phyloP scores from a whole-genome alignment of 768 basidiomycete species.

The Lentinula guzmanii region DNA sequence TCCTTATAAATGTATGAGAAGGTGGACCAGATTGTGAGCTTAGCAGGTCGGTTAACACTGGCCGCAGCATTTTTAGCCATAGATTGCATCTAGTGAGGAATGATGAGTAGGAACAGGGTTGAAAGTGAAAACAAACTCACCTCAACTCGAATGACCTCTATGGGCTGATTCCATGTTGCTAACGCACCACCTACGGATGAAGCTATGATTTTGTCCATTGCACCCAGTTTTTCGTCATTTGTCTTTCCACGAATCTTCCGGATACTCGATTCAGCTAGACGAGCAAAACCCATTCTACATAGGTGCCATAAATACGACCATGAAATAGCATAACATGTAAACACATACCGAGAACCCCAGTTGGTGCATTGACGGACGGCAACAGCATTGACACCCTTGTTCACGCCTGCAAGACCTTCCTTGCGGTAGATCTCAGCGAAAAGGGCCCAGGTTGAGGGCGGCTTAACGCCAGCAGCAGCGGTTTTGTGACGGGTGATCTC shows the following conservation, averaged over 20 bases:
- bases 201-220: conserved; percentile 82
- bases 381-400: conserved; percentile 98
- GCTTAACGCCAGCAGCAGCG: conserved; percentile 75
- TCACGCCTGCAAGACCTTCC: conserved; percentile 93
- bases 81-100: conserved; percentile 83
- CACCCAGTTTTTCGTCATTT: conserved; percentile 67
- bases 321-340: not conserved
- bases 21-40: conserved; percentile 88
- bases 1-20: conserved; percentile 92
- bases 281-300: conserved; percentile 90
- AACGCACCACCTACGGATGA: conserved; percentile 91
- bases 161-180: conserved; percentile 99
- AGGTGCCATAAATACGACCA: not conserved
- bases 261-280: conserved; percentile 80
- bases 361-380: conserved; percentile 90
- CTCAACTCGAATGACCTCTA: conserved; percentile 96
- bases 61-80: conserved; percentile 78
- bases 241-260: conserved; percentile 72
- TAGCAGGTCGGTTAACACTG: conserved; percentile 78
- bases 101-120: conserved; percentile 4
- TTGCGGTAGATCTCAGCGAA: conserved; percentile 92
- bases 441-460: conserved; percentile 89
- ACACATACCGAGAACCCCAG: conserved; percentile 79
- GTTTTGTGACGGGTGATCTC: conserved; percentile 97
- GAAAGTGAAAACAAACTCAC: conserved; percentile 29